Evolutionary conservation across 2,329 filamentous ascomycete genomes (phyloP), one percentile per base, ranked within the genome.

Genomic region (Massarina eburnea): DNA sequence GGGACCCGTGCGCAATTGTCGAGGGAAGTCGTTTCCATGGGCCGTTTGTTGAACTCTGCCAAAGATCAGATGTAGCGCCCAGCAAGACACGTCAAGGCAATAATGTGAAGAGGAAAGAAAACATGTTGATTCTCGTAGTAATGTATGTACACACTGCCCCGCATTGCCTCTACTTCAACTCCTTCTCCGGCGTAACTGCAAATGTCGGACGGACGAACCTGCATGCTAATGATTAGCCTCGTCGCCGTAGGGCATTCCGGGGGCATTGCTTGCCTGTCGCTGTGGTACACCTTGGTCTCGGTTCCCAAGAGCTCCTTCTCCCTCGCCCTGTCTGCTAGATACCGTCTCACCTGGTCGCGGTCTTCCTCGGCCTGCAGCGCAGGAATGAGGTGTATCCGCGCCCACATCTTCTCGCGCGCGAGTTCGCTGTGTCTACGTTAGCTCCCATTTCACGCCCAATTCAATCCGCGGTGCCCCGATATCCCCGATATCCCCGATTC

Each of bases 371-470:
- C 94, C 72, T 97, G 92, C 54, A 99, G 83, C 54, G 96, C 77
- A 47, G 94, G 94, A 66, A 92, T 94, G 55, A 99, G 80, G 75
- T 97, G 84, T 74, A 99, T 95, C 68, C 94, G 87, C 51, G 89
- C 84, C 94, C 94, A 99, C 83, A 96, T 94, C 80, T 97, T 99
- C 70, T 99, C 94, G 62, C 94, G 89, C 54, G 85, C 89, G 58
- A 96, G 85, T 75, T 99, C 94, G 68, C 91, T 96, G 63, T 46
- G 20, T 20, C 15, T n/a, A 29, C 8, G 55, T 67, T 43, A 66
- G 61, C 45, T 19, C 42, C 19, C 27, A 22, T 41, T 46, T 32
- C 43, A n/a, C 39, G 15, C 19, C 14, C 17, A 20, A 15, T 12
- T 19, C 24, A n/a, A 14, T 9, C 9, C n/a, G 4, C 29, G 17